phyloP scores from a whole-genome alignment of 208 protist species.

The Herpetomonas muscarum region DNA sequence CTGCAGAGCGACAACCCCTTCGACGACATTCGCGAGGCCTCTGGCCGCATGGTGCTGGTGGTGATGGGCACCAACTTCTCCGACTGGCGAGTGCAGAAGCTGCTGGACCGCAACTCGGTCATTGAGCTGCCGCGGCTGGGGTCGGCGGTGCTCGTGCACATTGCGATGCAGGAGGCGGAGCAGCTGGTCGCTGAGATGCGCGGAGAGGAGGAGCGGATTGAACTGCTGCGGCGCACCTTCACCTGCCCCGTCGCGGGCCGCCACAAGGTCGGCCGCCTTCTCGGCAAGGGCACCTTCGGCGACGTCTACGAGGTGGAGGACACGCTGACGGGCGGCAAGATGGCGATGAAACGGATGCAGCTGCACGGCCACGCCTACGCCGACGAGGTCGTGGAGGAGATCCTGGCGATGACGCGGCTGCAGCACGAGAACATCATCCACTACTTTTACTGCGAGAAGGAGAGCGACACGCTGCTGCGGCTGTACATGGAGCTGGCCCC shows the following conservation, averaged over 20 bases:
- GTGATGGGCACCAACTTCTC: slow-evolving; percentile 72
- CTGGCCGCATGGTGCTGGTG: slow-evolving; percentile 55
- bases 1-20: slow-evolving; percentile 49
- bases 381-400: slow-evolving; percentile 79
- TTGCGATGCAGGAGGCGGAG: slow-evolving; percentile 85
- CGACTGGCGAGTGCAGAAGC: slow-evolving; percentile 76
- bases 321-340: slow-evolving; percentile 73
- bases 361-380: slow-evolving; percentile 81
- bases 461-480: slow-evolving; percentile 66
- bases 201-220: slow-evolving; percentile 77
- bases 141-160: slow-evolving; percentile 66
- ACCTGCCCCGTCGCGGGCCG: slow-evolving; percentile 42
- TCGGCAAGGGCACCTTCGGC: slow-evolving; percentile 85
- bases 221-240: slow-evolving; percentile 75
- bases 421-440: slow-evolving; percentile 93
- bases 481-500: slow-evolving; percentile 92
- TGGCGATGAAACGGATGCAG: slow-evolving; percentile 87
- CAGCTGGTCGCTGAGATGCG: slow-evolving; percentile 67
- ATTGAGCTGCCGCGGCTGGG: slow-evolving; percentile 80
- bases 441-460: slow-evolving; percentile 91
- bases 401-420: slow-evolving; percentile 86
- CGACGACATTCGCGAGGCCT: slow-evolving; percentile 43
- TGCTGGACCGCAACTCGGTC: slow-evolving; percentile 68
- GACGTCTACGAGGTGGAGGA: slow-evolving; percentile 88
- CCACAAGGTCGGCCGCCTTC: slow-evolving; percentile 51